phyloP scores from a whole-genome alignment of 257 asterid genomes.

The Agastache rugosa region DNA sequence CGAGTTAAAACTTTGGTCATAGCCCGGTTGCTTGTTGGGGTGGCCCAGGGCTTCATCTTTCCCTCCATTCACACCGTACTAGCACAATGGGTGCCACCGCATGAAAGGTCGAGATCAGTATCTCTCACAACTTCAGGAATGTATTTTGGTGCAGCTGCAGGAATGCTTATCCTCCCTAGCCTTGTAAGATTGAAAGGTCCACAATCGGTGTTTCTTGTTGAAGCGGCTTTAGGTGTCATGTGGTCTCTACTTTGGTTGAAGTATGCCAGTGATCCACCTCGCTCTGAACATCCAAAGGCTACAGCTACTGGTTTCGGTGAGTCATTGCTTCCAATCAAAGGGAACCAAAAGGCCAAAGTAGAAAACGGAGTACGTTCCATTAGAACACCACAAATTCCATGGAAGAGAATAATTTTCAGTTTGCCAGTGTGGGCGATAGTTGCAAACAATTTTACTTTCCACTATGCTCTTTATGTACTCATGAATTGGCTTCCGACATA shows the following conservation, averaged over 20 bases:
- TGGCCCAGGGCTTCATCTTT: slow-evolving; percentile 93
- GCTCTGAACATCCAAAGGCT: slow-evolving; percentile 88
- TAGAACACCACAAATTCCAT: slow-evolving; percentile 64
- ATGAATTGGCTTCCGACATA: slow-evolving; percentile 99
- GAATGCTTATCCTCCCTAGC: slow-evolving; percentile 83
- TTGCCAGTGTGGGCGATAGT: slow-evolving; percentile 93
- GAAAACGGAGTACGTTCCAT: slow-evolving; percentile 60
- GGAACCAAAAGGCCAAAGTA: slow-evolving; percentile 50
- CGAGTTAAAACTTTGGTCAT: slow-evolving; percentile 59
- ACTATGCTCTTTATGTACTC: slow-evolving; percentile 88
- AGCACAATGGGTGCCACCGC: slow-evolving; percentile 98
- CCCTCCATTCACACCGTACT: slow-evolving; percentile 95
- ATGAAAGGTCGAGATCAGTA: slow-evolving; percentile 88
- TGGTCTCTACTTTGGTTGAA: slow-evolving; percentile 89
- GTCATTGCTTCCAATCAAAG: slow-evolving; percentile 60
- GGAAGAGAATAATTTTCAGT: slow-evolving; percentile 73
- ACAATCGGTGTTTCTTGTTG: slow-evolving; percentile 78
- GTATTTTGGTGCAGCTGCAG: slow-evolving; percentile 92
- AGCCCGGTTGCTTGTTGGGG: slow-evolving; percentile 95
- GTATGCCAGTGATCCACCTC: slow-evolving; percentile 86
- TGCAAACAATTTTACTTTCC: slow-evolving; percentile 86
- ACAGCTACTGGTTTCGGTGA: slow-evolving; percentile 89
- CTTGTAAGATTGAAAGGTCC: slow-evolving; percentile 78
- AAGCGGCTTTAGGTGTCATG: slow-evolving; percentile 77
- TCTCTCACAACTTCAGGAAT: slow-evolving; percentile 93